A percentile compares a stretch with the other conserved stretches of the same genome.
These are phyloP conservation scores for Xylaria curta DNA, from an alignment of 495 filamentous ascomycete genomes.

Conservation along the genomic window DNA sequence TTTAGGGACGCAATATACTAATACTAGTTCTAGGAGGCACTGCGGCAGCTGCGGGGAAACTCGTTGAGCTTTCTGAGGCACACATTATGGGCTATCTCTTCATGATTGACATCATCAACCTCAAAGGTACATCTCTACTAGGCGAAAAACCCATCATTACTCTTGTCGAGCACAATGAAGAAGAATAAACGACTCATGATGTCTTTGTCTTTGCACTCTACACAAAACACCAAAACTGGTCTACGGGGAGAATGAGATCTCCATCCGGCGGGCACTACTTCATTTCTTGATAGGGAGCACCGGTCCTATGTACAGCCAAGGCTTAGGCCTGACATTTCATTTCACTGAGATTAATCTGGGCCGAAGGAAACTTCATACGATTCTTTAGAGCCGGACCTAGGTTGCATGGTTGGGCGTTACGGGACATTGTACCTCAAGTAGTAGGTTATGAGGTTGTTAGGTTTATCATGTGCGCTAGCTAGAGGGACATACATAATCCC, in stretches of 20 bases:
- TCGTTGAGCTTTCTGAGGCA: constrained; percentile 87
- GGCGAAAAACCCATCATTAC: constrained; percentile 80
- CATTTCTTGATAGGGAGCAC: constrained; percentile 24
- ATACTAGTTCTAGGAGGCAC: constrained; percentile 73
- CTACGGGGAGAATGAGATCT: background rate
- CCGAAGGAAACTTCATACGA: constrained; percentile 13
- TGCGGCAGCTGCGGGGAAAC: constrained; percentile 82
- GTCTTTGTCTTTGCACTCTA: background rate
- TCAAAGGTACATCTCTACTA: constrained; percentile 90
- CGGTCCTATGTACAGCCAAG: constrained; percentile 26
- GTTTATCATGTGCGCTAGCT: constrained; percentile 22
- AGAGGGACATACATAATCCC: constrained; percentile 24
- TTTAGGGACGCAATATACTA: constrained; percentile 2
- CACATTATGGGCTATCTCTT: constrained; percentile 87
- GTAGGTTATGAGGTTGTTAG: constrained; percentile 17
- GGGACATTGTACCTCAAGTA: background rate
- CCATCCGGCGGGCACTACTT: constrained; percentile 6
- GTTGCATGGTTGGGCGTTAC: constrained; percentile 29
- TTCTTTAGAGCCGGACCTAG: constrained; percentile 24
- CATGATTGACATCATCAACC: constrained; percentile 93
- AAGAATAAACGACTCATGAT: constrained; percentile 32
- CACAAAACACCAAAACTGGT: background rate
- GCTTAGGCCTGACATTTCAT: constrained; percentile 18
- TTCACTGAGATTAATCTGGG: constrained; percentile 20
- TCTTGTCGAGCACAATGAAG: constrained; percentile 64